A percentile compares a stretch with the other conserved stretches of the same genome.
Conservation (phyloP, 23 red algal species). For the Gracilaria gracilis region DNA sequence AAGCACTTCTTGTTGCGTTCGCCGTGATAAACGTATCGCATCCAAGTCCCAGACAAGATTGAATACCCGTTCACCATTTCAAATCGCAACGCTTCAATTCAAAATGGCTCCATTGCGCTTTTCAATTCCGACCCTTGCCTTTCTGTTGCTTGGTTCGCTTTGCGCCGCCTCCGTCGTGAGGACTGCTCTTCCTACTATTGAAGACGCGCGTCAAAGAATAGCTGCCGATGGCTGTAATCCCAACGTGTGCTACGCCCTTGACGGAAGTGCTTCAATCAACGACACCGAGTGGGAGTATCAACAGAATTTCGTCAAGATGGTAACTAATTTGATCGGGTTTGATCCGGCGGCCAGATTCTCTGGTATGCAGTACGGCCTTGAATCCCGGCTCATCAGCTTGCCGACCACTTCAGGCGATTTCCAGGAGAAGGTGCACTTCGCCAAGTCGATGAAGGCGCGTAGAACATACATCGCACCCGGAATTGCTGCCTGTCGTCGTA, state of each 20-base stretch:
- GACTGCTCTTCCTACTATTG: too few species aligned
- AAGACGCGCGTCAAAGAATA: too few species aligned
- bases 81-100: too few species aligned
- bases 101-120: too few species aligned
- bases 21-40: too few species aligned
- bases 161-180: too few species aligned
- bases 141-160: too few species aligned
- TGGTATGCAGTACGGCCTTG: conserved; percentile 34
- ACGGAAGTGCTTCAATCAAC: conserved; percentile 31
- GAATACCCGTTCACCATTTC: too few species aligned
- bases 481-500: background rate
- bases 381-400: background rate
- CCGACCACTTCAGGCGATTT: background rate
- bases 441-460: background rate
- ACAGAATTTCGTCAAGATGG: conserved; percentile 4
- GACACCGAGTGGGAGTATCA: conserved; percentile 2
- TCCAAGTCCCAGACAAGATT: too few species aligned
- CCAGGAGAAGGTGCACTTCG: background rate
- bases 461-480: conserved; percentile 14
- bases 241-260: conserved; percentile 26
- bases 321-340: background rate
- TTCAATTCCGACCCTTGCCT: too few species aligned
- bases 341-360: background rate
- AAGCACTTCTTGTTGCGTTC: too few species aligned
- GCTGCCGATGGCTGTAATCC: conserved; percentile 31